Evolutionary conservation across 805 yeast genomes (phyloP).

Genomic region (Nakazawaea sp.): DNA sequence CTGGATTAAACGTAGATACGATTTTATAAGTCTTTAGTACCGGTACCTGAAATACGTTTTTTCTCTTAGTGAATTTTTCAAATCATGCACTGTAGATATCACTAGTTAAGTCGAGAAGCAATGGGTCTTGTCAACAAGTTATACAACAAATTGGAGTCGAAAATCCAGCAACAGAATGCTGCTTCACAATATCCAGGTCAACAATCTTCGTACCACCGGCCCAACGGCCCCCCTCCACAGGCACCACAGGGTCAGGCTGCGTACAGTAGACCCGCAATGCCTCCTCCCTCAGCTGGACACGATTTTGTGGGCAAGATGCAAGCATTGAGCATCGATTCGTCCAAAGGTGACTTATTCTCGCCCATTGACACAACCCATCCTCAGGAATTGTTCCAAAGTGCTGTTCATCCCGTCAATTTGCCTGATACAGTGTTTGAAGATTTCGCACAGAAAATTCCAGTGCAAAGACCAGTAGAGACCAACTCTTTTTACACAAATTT

Average conservation of each 20-base stretch:
- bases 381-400: constrained; percentile 12
- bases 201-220: too few species aligned
- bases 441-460: neutral
- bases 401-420: constrained; percentile 6
- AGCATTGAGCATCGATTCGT: too few species aligned
- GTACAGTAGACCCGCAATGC: constrained; percentile 7
- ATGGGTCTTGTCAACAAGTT: neutral
- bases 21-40: neutral
- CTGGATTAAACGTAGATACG: constrained; percentile 4
- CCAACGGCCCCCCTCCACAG: neutral
- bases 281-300: constrained; percentile 1
- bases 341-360: neutral
- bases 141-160: neutral
- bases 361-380: constrained; percentile 11
- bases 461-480: constrained; percentile 48
- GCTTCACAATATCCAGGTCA: too few species aligned
- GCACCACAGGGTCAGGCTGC: neutral
- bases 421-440: neutral
- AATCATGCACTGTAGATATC: too few species aligned
- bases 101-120: neutral
- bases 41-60: constrained; percentile 1
- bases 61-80: too few species aligned
- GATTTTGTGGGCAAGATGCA: too few species aligned
- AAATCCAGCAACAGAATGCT: too few species aligned
- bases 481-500: constrained; percentile 76